phyloP scores from a whole-genome alignment of 495 filamentous ascomycete genomes.

The Coniosporium apollinis region DNA sequence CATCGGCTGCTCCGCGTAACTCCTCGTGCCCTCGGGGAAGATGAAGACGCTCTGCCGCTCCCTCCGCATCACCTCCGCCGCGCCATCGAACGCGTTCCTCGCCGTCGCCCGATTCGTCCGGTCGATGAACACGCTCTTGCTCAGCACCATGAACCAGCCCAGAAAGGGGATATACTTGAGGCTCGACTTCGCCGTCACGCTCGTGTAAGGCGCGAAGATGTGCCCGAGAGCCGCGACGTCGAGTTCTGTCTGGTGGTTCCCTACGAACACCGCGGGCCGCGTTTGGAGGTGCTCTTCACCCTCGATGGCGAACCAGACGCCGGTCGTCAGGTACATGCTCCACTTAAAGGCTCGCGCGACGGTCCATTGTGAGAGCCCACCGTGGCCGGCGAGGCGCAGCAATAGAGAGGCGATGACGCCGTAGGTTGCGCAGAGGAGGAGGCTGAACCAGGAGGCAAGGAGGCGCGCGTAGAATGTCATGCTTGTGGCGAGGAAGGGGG shows the following conservation, averaged over 20 bases:
- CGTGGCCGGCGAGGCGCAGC: slow-evolving; percentile 52
- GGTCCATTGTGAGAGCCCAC: slow-evolving; percentile 71
- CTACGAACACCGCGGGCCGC: slow-evolving; percentile 78
- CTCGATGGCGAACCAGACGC: slow-evolving; percentile 66
- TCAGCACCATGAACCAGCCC: slow-evolving; percentile 86
- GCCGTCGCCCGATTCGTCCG: slow-evolving; percentile 64
- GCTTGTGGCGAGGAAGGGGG: background rate
- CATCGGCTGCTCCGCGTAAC: slow-evolving; percentile 63
- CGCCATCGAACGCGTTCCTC: slow-evolving; percentile 69
- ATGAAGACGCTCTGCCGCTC: slow-evolving; percentile 81
- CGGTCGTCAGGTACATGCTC: slow-evolving; percentile 56
- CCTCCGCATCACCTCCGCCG: slow-evolving; percentile 58
- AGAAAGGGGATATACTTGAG: slow-evolving; percentile 70
- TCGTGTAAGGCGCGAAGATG: slow-evolving; percentile 81
- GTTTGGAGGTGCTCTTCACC: slow-evolving; percentile 45
- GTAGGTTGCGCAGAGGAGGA: slow-evolving; percentile 52
- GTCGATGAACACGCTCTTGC: slow-evolving; percentile 88
- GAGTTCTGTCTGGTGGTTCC: slow-evolving; percentile 53
- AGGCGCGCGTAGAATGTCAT: slow-evolving; percentile 53
- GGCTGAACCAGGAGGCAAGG: slow-evolving; percentile 50
- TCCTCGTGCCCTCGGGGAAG: slow-evolving; percentile 69
- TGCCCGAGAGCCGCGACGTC: slow-evolving; percentile 80
- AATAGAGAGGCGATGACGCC: slow-evolving; percentile 59
- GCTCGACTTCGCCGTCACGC: slow-evolving; percentile 81
- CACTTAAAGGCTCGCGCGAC: slow-evolving; percentile 67